Conservation (phyloP, 2,329 filamentous ascomycete species). For the Didymella exigua region DNA sequence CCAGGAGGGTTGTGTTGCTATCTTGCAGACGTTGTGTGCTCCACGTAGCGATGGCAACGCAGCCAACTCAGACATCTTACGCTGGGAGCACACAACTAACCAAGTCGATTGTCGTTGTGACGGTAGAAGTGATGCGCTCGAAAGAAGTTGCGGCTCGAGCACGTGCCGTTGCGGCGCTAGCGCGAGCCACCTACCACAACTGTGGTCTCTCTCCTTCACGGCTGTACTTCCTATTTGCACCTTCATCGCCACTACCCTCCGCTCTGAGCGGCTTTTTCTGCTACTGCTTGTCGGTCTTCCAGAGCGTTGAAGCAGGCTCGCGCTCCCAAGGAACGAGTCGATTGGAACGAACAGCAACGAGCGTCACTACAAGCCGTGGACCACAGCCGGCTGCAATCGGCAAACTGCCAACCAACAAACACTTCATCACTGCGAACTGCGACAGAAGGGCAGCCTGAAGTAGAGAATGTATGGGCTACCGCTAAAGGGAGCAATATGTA, state of each 20-base stretch:
- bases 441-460: too few species aligned
- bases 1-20: too few species aligned
- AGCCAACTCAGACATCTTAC: too few species aligned
- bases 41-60: too few species aligned
- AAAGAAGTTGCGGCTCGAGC: slow-evolving; percentile 1
- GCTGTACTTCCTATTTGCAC: neutral
- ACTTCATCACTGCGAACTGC: too few species aligned
- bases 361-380: neutral
- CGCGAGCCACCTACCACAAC: neutral
- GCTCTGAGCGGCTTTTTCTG: neutral
- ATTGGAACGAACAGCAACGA: neutral
- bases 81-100: neutral
- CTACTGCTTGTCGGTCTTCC: too few species aligned
- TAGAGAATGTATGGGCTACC: too few species aligned
- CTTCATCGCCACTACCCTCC: neutral
- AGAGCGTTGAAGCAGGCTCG: neutral
- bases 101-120: neutral
- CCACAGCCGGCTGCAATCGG: neutral
- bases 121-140: neutral
- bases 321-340: neutral
- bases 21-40: too few species aligned
- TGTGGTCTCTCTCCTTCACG: neutral
- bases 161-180: slow-evolving; percentile 6
- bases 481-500: neutral
- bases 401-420: neutral